Base-by-base conservation (phyloP, 2,329 filamentous ascomycete genomes). In the Monilinia vaccinii-corymbosi region DNA sequence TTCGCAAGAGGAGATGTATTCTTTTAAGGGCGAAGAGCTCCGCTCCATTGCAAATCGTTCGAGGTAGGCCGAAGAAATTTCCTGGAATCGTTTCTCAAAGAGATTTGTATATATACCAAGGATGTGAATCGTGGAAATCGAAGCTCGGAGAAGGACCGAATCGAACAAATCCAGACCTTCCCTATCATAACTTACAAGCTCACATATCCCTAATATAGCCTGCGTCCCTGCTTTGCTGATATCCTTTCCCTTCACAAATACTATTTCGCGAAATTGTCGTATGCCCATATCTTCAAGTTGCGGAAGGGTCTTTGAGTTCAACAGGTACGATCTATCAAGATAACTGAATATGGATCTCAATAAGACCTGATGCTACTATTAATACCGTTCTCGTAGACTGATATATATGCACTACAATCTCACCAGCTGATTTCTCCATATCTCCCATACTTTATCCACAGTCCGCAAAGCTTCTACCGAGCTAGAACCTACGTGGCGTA, bases 261-360 rank as follows among this genome's bases (percentile, higher is more conserved):
- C 73, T 66, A 79, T 79, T 62, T 75, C 81, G 57, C 89, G 83
- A 71, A 97, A 99, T 62, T 91, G 81, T 16, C 79, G 75, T 59
- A 94, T 84, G 6, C 87, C 84, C 77, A 96, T 85, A 69, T 96
- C 90, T 69, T 92, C 88, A 60, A 99, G 84, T 38, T 88, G 88
- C 11, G 81, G 79, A 40, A 81, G 75, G 25, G 87, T 83, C 66
- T 86, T 85, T 49, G 86, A 85, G 60, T 87, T 86, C 2, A 96
- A 78, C 9, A 99, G 79, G 70, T 91, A 97, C 2, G 91, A 89
- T 64, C 94, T 86, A 72, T 99, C 93, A 65, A 99, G 81, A 70
- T 92, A 99, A 75, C 91, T 96, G 75, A 97, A 97, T 44, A 95
- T 88, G 64, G 89, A 93, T 52, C 91, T 84, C 56, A 99, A 83